Conservation (phyloP, 805 yeast genomes). For the Yueomyces sinensis region DNA sequence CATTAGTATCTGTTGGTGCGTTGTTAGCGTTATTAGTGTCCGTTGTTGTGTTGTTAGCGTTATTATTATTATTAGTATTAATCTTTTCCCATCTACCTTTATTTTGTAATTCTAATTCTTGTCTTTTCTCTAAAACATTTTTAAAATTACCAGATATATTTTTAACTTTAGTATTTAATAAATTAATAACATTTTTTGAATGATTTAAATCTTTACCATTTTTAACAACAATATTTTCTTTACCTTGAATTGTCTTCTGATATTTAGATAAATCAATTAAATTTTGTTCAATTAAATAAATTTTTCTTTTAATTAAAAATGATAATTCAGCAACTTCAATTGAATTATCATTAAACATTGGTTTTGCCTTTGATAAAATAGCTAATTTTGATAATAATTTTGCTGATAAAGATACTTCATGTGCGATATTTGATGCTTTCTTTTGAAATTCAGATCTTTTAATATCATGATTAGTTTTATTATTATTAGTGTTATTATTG, state of each 20-base stretch:
- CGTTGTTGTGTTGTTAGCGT: conserved; percentile 1
- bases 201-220: conserved; percentile 35
- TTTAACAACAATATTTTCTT: not conserved
- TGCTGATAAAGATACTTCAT: conserved; percentile 79
- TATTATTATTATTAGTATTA: conserved; percentile 22
- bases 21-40: not conserved
- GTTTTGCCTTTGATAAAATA: conserved; percentile 71
- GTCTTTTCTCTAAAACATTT: conserved; percentile 78
- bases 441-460: conserved; percentile 48
- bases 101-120: conserved; percentile 66
- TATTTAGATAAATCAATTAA: conserved; percentile 67
- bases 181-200: conserved; percentile 73
- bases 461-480: conserved; percentile 14
- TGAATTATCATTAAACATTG: conserved; percentile 87
- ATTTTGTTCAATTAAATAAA: conserved; percentile 58
- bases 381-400: conserved; percentile 72
- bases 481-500: conserved; percentile 21
- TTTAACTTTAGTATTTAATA: conserved; percentile 79
- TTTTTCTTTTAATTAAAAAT: conserved; percentile 42
- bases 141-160: conserved; percentile 88
- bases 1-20: not conserved
- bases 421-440: conserved; percentile 72
- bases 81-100: conserved; percentile 77
- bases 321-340: conserved; percentile 89
- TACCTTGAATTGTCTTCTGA: conserved; percentile 31